phyloP scores from a whole-genome alignment of 2,329 filamentous ascomycete genomes.

The Curvularia sp. region DNA sequence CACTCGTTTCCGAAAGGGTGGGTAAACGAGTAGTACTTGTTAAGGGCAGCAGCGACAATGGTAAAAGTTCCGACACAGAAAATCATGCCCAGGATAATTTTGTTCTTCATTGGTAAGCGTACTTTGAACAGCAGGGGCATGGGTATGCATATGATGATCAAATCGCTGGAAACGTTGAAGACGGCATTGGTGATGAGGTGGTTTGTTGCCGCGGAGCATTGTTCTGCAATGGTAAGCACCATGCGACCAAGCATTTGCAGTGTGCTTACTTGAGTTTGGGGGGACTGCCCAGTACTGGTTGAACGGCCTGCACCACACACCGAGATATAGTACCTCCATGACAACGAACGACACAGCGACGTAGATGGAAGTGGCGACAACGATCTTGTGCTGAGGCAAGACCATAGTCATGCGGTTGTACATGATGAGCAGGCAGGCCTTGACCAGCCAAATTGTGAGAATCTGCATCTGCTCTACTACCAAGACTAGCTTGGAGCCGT shows the following conservation, averaged over 20 bases:
- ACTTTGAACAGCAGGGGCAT: slow-evolving; percentile 57
- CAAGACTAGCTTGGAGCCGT: slow-evolving; percentile 64
- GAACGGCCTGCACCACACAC: slow-evolving; percentile 64
- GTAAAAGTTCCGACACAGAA: slow-evolving; percentile 62
- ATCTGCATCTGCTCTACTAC: slow-evolving; percentile 63
- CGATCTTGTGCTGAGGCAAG: slow-evolving; percentile 40
- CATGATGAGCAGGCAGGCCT: slow-evolving; percentile 62
- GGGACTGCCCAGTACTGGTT: slow-evolving; percentile 62
- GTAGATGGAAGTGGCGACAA: slow-evolving; percentile 57
- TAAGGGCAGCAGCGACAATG: slow-evolving; percentile 65
- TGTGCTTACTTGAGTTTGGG: slow-evolving; percentile 36
- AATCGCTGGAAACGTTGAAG: slow-evolving; percentile 57
- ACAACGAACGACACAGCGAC: slow-evolving; percentile 55
- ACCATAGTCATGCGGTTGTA: slow-evolving; percentile 59
- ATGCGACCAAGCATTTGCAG: neutral
- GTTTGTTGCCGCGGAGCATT: slow-evolving; percentile 55
- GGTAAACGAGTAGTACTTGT: slow-evolving; percentile 68
- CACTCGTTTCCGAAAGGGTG: slow-evolving; percentile 64
- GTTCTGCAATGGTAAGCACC: slow-evolving; percentile 31
- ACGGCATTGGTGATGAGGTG: slow-evolving; percentile 52
- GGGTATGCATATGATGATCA: slow-evolving; percentile 56
- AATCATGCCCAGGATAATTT: slow-evolving; percentile 62
- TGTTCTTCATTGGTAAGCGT: slow-evolving; percentile 56
- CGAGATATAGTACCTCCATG: slow-evolving; percentile 59
- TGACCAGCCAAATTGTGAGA: slow-evolving; percentile 60